phyloP scores from a whole-genome alignment of 129 eudicot genomes.

The Scalesia atractyloides region DNA sequence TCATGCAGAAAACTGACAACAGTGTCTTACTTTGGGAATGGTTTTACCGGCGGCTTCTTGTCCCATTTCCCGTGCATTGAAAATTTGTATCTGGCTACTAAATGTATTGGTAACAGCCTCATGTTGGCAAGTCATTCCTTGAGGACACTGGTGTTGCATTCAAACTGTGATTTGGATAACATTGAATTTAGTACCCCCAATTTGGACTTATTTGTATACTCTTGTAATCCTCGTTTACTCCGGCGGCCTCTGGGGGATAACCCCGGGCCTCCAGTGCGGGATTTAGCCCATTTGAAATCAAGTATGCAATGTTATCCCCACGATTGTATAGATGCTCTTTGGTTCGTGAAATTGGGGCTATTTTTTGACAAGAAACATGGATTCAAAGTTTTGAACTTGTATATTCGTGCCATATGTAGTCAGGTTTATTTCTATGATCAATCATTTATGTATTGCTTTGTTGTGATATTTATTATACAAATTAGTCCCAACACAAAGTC shows the following conservation, averaged over 20 bases:
- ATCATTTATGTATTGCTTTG: background rate
- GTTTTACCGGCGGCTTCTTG: background rate
- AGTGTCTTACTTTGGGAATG: background rate
- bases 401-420: background rate
- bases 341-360: background rate
- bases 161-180: background rate
- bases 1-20: background rate
- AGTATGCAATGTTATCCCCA: background rate
- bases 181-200: background rate
- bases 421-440: background rate
- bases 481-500: background rate
- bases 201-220: background rate
- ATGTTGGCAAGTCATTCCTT: background rate
- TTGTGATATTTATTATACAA: background rate
- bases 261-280: background rate
- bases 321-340: background rate
- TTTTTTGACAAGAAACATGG: background rate
- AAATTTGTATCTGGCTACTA: background rate
- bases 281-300: background rate
- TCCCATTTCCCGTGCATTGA: background rate
- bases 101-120: background rate
- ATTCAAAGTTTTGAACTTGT: background rate
- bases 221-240: background rate
- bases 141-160: background rate
- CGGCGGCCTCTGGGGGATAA: too few species aligned